A percentile compares a stretch with the other conserved stretches of the same genome.
Conservation (phyloP, 345 rosid species). For the Sonneratia alba region DNA sequence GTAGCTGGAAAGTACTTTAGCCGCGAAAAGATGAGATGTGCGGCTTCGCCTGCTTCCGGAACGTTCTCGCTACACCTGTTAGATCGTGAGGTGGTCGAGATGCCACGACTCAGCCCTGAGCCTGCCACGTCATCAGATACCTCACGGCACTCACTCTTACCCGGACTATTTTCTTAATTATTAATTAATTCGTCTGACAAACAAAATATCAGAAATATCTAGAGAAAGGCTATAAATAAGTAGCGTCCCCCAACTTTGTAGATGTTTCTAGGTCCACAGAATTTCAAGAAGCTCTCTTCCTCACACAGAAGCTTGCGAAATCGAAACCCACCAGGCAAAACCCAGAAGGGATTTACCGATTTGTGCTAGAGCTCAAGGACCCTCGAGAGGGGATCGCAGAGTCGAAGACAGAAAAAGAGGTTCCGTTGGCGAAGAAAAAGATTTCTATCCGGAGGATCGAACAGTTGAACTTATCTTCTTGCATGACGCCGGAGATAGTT, state of each 20-base stretch:
- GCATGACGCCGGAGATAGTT: background rate
- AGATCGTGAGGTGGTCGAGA: background rate
- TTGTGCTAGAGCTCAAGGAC: background rate
- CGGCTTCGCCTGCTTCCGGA: conserved; percentile 12
- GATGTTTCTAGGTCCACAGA: background rate
- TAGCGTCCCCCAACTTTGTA: background rate
- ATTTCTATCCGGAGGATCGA: background rate
- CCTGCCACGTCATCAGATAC: conserved; percentile 8
- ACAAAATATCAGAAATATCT: conserved; percentile 30
- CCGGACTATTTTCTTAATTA: no score
- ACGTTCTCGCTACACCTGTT: conserved; percentile 16
- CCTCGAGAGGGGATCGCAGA: background rate
- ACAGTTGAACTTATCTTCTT: background rate
- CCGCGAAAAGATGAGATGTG: background rate
- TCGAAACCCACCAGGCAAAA: background rate
- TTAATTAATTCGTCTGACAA: background rate
- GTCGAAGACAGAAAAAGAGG: background rate
- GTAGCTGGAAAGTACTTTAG: background rate
- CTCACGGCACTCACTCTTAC: background rate
- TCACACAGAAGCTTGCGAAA: background rate
- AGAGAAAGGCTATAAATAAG: conserved; percentile 35
- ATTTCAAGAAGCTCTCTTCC: background rate
- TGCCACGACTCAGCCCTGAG: background rate
- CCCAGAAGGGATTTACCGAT: no score
- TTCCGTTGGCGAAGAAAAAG: background rate